Percentiles rank a stretch among this genome's conserved stretches.
Conservation (phyloP, 2,329 filamentous ascomycete genomes). For the Penicillium sp. region DNA sequence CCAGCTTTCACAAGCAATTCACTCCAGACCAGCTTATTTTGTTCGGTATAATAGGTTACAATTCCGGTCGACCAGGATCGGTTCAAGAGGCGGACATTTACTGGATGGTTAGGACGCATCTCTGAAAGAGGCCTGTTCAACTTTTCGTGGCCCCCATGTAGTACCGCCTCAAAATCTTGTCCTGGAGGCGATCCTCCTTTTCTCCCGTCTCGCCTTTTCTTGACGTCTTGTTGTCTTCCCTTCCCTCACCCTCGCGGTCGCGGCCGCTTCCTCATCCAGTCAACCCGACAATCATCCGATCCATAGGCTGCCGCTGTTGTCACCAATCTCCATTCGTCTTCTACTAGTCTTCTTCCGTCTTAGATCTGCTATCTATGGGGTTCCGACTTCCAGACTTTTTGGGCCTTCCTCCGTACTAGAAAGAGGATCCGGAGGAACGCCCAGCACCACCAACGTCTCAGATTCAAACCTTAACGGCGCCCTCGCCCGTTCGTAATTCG, state of each 20-base stretch:
- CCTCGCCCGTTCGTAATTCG: constrained; percentile 5
- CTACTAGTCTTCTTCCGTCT: not conserved
- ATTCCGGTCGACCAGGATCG: not conserved
- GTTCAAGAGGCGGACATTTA: not conserved
- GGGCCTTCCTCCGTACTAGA: no score
- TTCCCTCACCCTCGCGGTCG: not conserved
- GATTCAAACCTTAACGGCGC: constrained; percentile 19
- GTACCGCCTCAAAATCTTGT: not conserved
- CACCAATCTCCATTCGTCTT: not conserved
- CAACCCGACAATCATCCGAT: constrained; percentile 4
- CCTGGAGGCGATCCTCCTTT: not conserved
- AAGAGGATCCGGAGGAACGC: not conserved
- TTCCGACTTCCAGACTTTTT: not conserved
- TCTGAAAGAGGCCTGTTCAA: not conserved
- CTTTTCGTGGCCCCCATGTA: not conserved
- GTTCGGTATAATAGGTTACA: not conserved
- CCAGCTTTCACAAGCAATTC: constrained; percentile 11
- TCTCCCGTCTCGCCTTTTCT: not conserved
- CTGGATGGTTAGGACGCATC: not conserved
- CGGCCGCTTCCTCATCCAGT: not conserved
- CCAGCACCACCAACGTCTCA: constrained; percentile 25
- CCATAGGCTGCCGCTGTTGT: not conserved
- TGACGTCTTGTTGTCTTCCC: not conserved
- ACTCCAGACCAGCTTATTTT: not conserved
- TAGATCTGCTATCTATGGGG: not conserved